These are phyloP conservation scores for Russula vinacea DNA, from an alignment of 768 basidiomycete species.

Conservation along the genomic window DNA sequence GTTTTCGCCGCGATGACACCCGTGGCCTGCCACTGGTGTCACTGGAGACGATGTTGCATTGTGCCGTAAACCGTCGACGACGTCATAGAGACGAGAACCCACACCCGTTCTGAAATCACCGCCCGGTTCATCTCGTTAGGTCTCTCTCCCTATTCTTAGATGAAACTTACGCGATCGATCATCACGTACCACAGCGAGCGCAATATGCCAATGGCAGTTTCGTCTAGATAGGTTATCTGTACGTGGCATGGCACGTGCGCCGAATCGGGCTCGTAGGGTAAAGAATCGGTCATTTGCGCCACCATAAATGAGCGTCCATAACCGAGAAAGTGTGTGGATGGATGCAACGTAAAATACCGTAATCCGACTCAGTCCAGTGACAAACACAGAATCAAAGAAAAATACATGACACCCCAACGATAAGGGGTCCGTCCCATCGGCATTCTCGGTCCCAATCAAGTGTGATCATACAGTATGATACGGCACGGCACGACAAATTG, in stretches of 20 bases:
- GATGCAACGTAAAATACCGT: not conserved
- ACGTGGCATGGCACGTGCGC: not conserved
- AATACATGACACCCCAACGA: not conserved
- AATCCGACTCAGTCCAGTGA: not conserved
- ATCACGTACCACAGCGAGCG: not conserved
- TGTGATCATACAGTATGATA: not conserved
- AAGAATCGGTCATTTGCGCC: not conserved
- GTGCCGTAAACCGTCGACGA: too few species aligned
- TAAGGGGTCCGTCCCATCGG: too few species aligned
- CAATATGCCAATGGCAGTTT: slow-evolving; percentile 2
- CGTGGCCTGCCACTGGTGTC: too few species aligned
- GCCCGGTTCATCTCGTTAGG: too few species aligned
- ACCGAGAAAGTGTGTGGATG: not conserved
- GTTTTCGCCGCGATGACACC: too few species aligned
- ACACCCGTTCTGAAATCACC: not conserved
- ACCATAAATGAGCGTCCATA: not conserved
- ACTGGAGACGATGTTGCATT: too few species aligned
- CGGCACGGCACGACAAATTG: not conserved
- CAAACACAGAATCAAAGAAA: not conserved
- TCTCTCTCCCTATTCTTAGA: not conserved
- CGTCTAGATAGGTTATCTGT: not conserved
- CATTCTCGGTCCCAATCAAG: too few species aligned
- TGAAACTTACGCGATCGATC: not conserved
- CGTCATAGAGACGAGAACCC: too few species aligned
- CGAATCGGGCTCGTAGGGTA: not conserved